Evolutionary conservation across 306 rosid species (phyloP).

Genomic region (Rosa lucieae): DNA sequence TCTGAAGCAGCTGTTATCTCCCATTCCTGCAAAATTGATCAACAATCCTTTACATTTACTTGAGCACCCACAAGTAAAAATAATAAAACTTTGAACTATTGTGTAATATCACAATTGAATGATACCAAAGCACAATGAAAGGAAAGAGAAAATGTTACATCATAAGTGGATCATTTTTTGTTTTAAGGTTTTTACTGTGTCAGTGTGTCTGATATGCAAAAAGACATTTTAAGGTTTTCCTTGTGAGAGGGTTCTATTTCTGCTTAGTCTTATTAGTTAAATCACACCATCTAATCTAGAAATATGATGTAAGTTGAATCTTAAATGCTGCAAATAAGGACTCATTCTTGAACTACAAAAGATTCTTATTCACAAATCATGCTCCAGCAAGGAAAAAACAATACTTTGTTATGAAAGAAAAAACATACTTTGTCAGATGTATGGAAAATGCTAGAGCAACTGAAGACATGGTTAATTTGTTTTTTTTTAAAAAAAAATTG

Average conservation of each 20-base stretch:
- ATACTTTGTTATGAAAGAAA: no score
- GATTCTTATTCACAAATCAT: neutral
- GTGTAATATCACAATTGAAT: neutral
- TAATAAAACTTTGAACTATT: neutral
- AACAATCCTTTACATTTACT: slow-evolving; percentile 7
- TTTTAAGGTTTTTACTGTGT: neutral
- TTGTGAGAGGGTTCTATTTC: neutral
- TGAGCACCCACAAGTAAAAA: neutral
- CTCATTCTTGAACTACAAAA: neutral
- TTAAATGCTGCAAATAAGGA: neutral
- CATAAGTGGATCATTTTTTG: neutral
- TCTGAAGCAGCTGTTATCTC: slow-evolving; percentile 91
- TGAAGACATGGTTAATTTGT: neutral
- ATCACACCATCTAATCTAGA: neutral
- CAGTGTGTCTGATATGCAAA: neutral
- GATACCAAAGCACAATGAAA: neutral
- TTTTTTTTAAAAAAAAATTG: neutral
- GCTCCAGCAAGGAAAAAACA: neutral
- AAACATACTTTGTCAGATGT: neutral
- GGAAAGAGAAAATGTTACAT: neutral
- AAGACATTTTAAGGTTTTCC: neutral
- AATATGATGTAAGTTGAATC: neutral
- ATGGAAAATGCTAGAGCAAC: neutral
- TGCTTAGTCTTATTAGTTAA: neutral
- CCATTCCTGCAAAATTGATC: slow-evolving; percentile 58